Base-by-base conservation (phyloP, 768 basidiomycete species). In the Cystofilobasidium capitatum region DNA sequence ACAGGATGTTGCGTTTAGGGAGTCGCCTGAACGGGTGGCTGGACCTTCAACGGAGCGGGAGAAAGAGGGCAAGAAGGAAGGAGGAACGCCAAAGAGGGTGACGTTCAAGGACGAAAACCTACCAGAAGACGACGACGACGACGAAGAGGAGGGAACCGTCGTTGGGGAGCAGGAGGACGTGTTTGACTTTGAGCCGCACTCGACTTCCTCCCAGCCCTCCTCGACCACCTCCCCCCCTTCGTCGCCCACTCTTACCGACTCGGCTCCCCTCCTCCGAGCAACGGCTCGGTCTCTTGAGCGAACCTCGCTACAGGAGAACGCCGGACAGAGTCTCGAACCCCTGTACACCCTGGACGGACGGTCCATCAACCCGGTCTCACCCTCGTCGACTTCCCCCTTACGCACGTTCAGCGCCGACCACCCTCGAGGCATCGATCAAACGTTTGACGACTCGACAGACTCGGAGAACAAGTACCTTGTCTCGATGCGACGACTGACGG, bases 91-190 rank as follows among this genome's bases (percentile, higher is more conserved):
- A 1, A 55, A 55, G 51, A 26, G 51, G 17, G 51, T 55, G 14
- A 55, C 51, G 1, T 55, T 55, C 51, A 55, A 55, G 51, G 51
- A 55, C 9, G 51, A 55, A 26, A 16, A 31, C 2, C 6, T 33
- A 13, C 31, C 31, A 3, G 47, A 49, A 26, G 47, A 49, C 47
- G 49, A 51, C 24, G 51, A 55, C 5, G 51, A 55, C 51, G 51
- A 55, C 4, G 51, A 55, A 31, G 51, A 55, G 29, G 51, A 55
- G 31, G 51, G 51, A 26, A 55, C 51, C 29, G 51, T 55, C 51
- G 51, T 55, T 31, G 51, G 51, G 29, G 51, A 55, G 51, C 51
- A 55, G 29, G 51, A 55, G 10, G 51, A 55, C 51, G 51, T 55
- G 5, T 55, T 55, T 14, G 51, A 55, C 51, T 55, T 55, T 33